Conservation (phyloP, 1,284 basidiomycete genomes). For the Rhodotorula sp. region DNA sequence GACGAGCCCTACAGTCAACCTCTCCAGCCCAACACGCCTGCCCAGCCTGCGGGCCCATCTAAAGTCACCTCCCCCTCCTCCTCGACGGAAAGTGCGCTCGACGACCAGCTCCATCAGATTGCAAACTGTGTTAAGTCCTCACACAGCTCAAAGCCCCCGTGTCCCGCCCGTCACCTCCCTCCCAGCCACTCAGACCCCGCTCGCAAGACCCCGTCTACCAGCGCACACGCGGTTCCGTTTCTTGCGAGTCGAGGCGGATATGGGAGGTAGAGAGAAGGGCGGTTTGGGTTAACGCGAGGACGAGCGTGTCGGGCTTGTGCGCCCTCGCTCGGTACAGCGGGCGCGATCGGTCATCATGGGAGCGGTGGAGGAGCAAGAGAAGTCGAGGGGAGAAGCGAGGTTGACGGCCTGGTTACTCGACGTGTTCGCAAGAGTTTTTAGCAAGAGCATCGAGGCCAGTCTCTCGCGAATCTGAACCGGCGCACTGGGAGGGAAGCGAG, state of each 20-base stretch:
- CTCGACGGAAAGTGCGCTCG: background rate
- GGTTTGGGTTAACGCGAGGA: slow-evolving; percentile 2
- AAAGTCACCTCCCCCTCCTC: background rate
- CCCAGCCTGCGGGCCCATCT: background rate
- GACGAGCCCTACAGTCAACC: too few relatives aligned
- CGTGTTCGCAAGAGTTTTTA: background rate
- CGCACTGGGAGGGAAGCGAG: too few relatives aligned
- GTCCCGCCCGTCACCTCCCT: background rate
- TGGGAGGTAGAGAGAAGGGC: background rate
- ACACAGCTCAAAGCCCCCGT: background rate
- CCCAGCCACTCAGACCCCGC: background rate
- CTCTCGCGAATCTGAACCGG: too few relatives aligned
- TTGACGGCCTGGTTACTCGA: background rate
- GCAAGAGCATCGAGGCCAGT: too few relatives aligned
- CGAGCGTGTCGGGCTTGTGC: too few relatives aligned
- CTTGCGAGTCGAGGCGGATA: background rate
- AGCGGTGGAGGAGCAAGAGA: background rate
- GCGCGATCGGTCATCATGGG: too few relatives aligned
- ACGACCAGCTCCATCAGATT: slow-evolving; percentile 2
- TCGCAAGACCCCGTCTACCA: background rate
- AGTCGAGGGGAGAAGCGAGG: background rate
- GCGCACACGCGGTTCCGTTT: background rate
- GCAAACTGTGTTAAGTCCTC: background rate
- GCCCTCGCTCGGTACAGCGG: too few relatives aligned
- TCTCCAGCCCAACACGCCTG: too few relatives aligned